Evolutionary conservation across 2,329 filamentous ascomycete species (phyloP).

Genomic region (Moelleriella libera): DNA sequence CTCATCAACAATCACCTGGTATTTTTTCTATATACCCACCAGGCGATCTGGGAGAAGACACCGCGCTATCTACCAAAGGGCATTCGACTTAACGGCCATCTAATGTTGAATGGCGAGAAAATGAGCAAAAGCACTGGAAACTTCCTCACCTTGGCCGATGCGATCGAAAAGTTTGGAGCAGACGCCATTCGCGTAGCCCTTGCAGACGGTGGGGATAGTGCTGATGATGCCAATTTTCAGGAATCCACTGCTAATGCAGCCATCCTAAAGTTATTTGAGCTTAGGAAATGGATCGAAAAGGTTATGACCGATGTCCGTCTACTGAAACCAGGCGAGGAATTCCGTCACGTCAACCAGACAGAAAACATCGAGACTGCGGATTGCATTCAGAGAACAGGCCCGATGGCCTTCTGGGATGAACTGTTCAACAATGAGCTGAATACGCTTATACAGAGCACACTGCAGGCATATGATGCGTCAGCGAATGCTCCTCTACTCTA

Average conservation of each 20-base stretch:
- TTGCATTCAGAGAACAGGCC: too few relatives aligned
- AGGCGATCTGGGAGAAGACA: constrained; percentile 61
- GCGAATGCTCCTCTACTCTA: too few relatives aligned
- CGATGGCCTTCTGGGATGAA: constrained; percentile 59
- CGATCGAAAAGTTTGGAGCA: constrained; percentile 84
- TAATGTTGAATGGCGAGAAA: constrained; percentile 93
- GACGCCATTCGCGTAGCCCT: constrained; percentile 85
- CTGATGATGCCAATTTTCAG: constrained; percentile 94
- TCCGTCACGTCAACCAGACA: too few relatives aligned
- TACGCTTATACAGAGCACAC: constrained; percentile 62
- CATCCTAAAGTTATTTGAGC: constrained; percentile 67
- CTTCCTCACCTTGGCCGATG: constrained; percentile 80
- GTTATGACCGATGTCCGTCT: constrained; percentile 41
- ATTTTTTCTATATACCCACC: constrained; percentile 88
- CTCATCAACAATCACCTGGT: constrained; percentile 88
- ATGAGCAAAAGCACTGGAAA: constrained; percentile 98
- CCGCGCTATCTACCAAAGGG: constrained; percentile 78
- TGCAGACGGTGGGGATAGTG: constrained; percentile 89
- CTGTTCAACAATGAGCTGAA: constrained; percentile 94
- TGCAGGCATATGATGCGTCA: constrained; percentile 49
- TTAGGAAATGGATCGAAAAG: constrained; percentile 89
- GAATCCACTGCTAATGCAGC: constrained; percentile 87
- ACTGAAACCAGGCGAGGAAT: too few relatives aligned
- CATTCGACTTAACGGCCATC: constrained; percentile 80
- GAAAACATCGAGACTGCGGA: too few relatives aligned